Percentiles rank a stretch among this genome's conserved stretches.
Conservation (phyloP, 2,329 filamentous ascomycete genomes). For the Leptoxyphium fumago region DNA sequence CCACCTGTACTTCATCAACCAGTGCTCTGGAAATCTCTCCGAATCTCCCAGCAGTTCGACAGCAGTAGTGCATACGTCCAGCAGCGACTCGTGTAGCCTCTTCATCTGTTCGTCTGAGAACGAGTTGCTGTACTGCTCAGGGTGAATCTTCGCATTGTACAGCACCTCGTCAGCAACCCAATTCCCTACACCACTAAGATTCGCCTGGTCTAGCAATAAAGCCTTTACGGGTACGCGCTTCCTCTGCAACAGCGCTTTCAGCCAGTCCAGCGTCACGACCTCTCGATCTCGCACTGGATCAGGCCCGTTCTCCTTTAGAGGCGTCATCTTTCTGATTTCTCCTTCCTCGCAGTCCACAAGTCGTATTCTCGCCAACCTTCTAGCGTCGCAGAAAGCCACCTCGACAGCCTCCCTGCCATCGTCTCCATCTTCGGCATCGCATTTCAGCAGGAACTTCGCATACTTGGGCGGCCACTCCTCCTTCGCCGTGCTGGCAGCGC, state of each 20-base stretch:
- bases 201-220: constrained; percentile 71
- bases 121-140: constrained; percentile 82
- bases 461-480: constrained; percentile 68
- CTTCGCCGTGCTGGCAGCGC: constrained; percentile 40
- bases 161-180: constrained; percentile 96
- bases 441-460: constrained; percentile 72
- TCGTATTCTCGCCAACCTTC: constrained; percentile 64
- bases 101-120: constrained; percentile 58
- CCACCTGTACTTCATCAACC: constrained; percentile 50
- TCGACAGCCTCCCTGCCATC: constrained; percentile 35
- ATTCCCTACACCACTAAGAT: constrained; percentile 86
- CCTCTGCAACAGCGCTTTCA: constrained; percentile 52
- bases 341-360: constrained; percentile 67
- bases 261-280: constrained; percentile 59
- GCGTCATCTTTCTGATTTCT: constrained; percentile 60
- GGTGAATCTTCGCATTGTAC: constrained; percentile 77
- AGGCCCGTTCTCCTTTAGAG: constrained; percentile 81
- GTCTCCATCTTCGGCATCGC: constrained; percentile 14
- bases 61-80: constrained; percentile 66
- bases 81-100: constrained; percentile 55
- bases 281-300: constrained; percentile 78
- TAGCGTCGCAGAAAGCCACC: constrained; percentile 68
- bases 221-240: constrained; percentile 84
- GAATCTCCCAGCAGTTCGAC: constrained; percentile 69
- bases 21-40: constrained; percentile 68